Conservation (phyloP, 345 rosid species). For the Psidium guajava region DNA sequence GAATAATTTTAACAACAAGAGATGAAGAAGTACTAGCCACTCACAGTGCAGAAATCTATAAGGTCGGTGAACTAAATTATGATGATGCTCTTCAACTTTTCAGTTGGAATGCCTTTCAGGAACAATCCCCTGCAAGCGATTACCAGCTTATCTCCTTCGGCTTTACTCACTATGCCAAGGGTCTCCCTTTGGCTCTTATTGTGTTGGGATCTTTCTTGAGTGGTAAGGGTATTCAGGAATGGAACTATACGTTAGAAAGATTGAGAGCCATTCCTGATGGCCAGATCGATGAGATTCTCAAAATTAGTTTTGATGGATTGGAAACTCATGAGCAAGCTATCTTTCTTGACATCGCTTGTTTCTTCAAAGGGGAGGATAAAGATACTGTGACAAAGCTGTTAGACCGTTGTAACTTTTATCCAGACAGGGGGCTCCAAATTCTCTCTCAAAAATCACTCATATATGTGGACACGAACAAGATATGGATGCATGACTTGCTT, state of each 20-base stretch:
- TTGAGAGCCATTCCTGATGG: not conserved
- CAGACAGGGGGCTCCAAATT: not conserved
- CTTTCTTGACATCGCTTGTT: constrained; percentile 17
- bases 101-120: constrained; percentile 2
- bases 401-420: constrained; percentile 3
- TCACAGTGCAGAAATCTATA: not conserved
- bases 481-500: constrained; percentile 19
- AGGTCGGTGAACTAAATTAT: not conserved
- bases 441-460: constrained; percentile 7
- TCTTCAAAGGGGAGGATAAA: constrained; percentile 3
- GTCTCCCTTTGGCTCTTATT: constrained; percentile 8
- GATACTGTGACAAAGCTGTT: not conserved
- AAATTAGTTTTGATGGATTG: constrained; percentile 4
- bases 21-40: not conserved
- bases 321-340: not conserved
- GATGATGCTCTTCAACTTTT: constrained; percentile 9
- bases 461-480: not conserved
- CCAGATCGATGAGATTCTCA: not conserved
- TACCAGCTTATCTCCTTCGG: not conserved
- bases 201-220: constrained; percentile 11
- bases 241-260: not conserved
- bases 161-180: not conserved
- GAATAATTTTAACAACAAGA: constrained; percentile 14
- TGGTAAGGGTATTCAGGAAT: not conserved
- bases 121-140: not conserved